phyloP scores from a whole-genome alignment of 257 asterid species.

The Solanum medicagineum region DNA sequence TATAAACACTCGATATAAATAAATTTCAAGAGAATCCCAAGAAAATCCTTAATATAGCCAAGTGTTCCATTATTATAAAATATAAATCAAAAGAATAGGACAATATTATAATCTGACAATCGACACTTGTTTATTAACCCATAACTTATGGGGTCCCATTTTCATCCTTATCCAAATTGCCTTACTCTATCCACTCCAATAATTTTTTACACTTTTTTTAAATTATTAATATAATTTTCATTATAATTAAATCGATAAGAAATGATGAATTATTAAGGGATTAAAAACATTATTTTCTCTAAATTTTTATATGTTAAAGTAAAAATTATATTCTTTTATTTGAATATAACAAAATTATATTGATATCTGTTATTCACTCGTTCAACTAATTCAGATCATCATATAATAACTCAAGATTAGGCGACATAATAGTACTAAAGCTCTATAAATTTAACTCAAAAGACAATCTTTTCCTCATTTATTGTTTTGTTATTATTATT shows the following conservation, averaged over 20 bases:
- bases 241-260: too few species aligned
- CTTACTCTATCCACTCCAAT: not conserved
- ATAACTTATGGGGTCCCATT: not conserved
- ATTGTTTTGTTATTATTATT: not conserved
- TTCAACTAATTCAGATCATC: not conserved
- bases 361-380: not conserved
- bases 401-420: not conserved
- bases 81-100: conserved; percentile 9
- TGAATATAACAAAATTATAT: too few species aligned
- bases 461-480: not conserved
- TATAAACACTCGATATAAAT: not conserved
- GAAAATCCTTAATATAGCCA: not conserved
- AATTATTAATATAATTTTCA: too few species aligned
- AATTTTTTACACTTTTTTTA: too few species aligned
- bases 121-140: conserved; percentile 10
- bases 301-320: too few species aligned
- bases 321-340: too few species aligned
- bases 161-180: not conserved
- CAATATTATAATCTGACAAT: not conserved
- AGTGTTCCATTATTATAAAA: not conserved
- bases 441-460: not conserved
- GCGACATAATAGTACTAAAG: not conserved
- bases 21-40: not conserved
- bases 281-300: too few species aligned
- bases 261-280: too few species aligned